A percentile compares a stretch with the other conserved stretches of the same genome.
These are phyloP conservation scores for Neocucurbitaria cava DNA, from an alignment of 2,329 filamentous ascomycete species.

Conservation along the genomic window DNA sequence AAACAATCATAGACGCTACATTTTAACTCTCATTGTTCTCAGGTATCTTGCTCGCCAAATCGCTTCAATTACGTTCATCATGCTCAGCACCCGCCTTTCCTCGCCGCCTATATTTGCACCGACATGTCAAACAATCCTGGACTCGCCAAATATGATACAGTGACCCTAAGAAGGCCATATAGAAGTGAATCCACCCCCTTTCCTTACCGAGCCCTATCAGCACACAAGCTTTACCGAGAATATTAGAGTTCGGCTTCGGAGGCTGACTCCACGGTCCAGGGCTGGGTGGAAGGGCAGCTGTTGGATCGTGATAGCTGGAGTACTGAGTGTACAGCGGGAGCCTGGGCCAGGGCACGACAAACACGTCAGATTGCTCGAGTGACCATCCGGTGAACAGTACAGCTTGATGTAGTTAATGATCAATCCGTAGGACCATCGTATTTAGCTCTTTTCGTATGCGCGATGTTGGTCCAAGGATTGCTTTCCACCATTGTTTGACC, in stretches of 20 bases:
- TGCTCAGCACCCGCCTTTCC: neutral
- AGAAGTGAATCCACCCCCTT: neutral
- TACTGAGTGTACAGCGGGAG: neutral
- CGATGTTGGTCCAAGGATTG: conserved; percentile 35
- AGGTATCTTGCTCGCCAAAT: neutral
- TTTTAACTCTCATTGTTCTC: neutral
- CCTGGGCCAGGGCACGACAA: neutral
- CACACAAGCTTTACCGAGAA: neutral
- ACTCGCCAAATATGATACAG: neutral
- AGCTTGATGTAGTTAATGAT: neutral
- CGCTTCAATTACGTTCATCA: neutral
- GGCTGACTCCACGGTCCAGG: neutral
- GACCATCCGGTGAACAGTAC: neutral
- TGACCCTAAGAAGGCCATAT: neutral
- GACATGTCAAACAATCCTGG: neutral
- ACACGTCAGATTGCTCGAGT: neutral
- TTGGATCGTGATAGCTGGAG: neutral
- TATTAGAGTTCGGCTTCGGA: neutral
- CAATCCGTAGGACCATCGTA: neutral
- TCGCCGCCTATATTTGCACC: neutral
- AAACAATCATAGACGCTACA: neutral
- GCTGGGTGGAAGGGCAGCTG: neutral
- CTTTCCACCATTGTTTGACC: conserved; percentile 58
- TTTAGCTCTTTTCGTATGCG: conserved; percentile 35
- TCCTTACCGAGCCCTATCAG: neutral